These are phyloP conservation scores for Saccharum spontaneum DNA, from an alignment of 176 grass and related monocot species.

Conservation along the genomic window DNA sequence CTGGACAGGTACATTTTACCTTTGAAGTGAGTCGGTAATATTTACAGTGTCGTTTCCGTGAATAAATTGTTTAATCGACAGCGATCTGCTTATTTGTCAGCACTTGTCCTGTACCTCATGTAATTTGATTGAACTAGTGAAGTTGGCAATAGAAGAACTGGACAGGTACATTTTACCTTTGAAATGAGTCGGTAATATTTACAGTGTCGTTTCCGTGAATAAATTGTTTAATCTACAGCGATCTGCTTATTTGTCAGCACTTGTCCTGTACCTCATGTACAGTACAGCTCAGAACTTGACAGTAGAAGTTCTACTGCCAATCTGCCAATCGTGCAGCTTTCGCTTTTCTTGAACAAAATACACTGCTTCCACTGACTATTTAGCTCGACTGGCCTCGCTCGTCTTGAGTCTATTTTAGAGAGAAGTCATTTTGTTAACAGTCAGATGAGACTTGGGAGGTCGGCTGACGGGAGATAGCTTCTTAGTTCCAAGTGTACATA, in stretches of 20 bases:
- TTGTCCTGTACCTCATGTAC: background rate
- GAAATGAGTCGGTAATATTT: background rate
- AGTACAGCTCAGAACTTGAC: background rate
- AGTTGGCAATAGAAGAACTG: constrained; percentile 23
- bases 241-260: background rate
- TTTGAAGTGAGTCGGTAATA: background rate
- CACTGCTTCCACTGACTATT: no score
- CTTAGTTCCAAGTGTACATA: no score
- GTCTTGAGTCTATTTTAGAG: no score
- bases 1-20: background rate
- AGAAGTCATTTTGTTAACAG: no score
- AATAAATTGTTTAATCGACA: background rate
- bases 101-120: no score
- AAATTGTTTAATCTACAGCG: background rate
- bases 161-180: background rate
- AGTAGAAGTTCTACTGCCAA: background rate
- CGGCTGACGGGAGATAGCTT: no score
- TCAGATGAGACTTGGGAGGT: no score
- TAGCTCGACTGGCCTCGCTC: no score
- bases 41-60: background rate
- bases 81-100: background rate
- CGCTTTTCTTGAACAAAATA: no score
- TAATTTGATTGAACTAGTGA: constrained; percentile 14
- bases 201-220: background rate
- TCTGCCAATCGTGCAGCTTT: background rate